Base-by-base conservation (phyloP, 208 protist species). In the Wallacemonas sp. region DNA sequence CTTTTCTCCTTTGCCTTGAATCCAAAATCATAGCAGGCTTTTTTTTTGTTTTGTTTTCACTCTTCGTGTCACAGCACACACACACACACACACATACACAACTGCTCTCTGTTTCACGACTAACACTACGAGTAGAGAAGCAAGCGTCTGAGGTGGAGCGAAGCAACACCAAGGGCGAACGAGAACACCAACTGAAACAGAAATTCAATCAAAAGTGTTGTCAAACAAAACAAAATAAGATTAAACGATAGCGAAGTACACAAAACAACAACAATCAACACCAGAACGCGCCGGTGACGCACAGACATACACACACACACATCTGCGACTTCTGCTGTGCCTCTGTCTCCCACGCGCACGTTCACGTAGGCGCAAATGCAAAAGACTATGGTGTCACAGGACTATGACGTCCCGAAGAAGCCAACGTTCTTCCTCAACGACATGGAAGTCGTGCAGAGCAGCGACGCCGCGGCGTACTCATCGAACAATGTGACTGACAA, bases 341-440 rank as follows among this genome's bases (percentile, higher is more conserved):
- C n/a, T n/a, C n/a, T n/a, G n/a, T n/a, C n/a, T n/a, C n/a, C 11
- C 41, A 47, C 41, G 5, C 0, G 16, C 36, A 8, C 9, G 36
- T 8, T 41, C 9, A 41, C 36, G 36, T 16, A 0, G 16, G 36
- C 36, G 16, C 23, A 52, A 19, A 76, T 70, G 57, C 77, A 79
- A 44, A 68, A 77, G 39, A 61, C 67, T 11, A 6, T 79, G 4
- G 68, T 96, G 6, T 76, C 87, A n/a, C 76, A 86, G 43, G 87
- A 96, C 32, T 96, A 96, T 66, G 87, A 93, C 34, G 76, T 96
- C 14, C 83, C 87, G 0, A 93, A 91, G 70, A 87, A 88, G 70
- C 80, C 87, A 16, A 81, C 88, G 34, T 96, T 96, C 55, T 52
- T 87, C 17, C 64, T 96, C 4, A 82, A 94, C 21, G 78, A 67